Evolutionary conservation across 2,329 filamentous ascomycete genomes (phyloP).

Genomic region (Diaporthe eres): DNA sequence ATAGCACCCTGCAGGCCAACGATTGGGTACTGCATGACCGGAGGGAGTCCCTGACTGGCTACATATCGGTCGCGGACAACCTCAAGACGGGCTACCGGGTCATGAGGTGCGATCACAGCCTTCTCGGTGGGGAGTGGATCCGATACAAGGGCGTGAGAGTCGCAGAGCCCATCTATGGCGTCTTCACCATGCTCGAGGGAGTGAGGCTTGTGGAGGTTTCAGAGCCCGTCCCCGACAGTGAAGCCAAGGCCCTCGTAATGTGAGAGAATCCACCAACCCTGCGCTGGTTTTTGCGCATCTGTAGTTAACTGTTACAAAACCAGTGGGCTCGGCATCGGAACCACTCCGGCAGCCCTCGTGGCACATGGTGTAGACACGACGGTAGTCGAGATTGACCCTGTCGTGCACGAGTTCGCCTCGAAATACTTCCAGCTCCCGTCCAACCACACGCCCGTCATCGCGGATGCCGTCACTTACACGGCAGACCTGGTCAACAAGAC

Average conservation of each 20-base stretch:
- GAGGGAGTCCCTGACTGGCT: slow-evolving; percentile 89
- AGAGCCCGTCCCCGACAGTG: slow-evolving; percentile 67
- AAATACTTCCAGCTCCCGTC: slow-evolving; percentile 85
- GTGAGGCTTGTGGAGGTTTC: slow-evolving; percentile 81
- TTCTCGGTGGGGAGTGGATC: slow-evolving; percentile 94
- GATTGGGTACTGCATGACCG: slow-evolving; percentile 85
- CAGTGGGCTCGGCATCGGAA: slow-evolving; percentile 92
- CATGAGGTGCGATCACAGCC: slow-evolving; percentile 93
- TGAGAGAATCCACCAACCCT: slow-evolving; percentile 59
- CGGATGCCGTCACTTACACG: slow-evolving; percentile 84
- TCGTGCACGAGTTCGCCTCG: slow-evolving; percentile 85
- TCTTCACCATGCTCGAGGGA: slow-evolving; percentile 97
- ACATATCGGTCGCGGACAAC: slow-evolving; percentile 91
- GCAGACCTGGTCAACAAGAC: slow-evolving; percentile 58
- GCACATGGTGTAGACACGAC: slow-evolving; percentile 92
- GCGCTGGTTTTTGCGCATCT: neutral
- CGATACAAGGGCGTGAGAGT: slow-evolving; percentile 67
- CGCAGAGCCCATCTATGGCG: slow-evolving; percentile 90
- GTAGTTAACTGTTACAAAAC: slow-evolving; percentile 38
- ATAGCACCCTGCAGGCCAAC: slow-evolving; percentile 73
- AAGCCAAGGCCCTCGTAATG: slow-evolving; percentile 88
- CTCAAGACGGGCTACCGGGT: slow-evolving; percentile 79
- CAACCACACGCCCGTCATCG: slow-evolving; percentile 84
- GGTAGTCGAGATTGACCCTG: slow-evolving; percentile 93
- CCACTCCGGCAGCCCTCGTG: slow-evolving; percentile 88